These are phyloP conservation scores for Euryodendron excelsum DNA, from an alignment of 148 eudicot species.

Conservation along the genomic window DNA sequence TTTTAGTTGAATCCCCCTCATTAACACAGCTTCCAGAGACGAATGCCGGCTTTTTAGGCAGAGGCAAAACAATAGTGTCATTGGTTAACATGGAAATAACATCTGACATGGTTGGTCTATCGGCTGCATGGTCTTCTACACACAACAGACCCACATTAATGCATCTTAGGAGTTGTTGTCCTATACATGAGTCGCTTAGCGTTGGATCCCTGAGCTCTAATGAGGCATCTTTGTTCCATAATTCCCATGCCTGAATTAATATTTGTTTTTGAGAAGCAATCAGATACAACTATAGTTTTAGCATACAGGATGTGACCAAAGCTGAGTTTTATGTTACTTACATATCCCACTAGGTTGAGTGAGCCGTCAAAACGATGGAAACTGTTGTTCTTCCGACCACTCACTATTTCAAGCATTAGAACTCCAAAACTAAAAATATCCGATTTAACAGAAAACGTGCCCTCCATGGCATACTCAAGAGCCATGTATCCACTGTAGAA, in stretches of 20 bases:
- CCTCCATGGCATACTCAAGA: conserved; percentile 25
- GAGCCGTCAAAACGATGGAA: conserved; percentile 23
- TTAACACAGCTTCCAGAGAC: not conserved
- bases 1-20: not conserved
- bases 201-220: not conserved
- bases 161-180: not conserved
- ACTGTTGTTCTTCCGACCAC: conserved; percentile 25
- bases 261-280: no score
- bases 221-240: not conserved
- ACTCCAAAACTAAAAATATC: conserved; percentile 35
- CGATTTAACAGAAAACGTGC: conserved; percentile 15
- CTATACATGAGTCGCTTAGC: not conserved
- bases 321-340: conserved; percentile 7
- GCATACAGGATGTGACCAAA: no score
- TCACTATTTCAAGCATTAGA: conserved; percentile 23
- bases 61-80: not conserved
- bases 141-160: conserved; percentile 1
- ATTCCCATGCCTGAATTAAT: not conserved
- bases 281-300: no score
- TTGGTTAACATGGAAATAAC: conserved; percentile 4
- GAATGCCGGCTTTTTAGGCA: not conserved
- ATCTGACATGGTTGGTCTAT: not conserved
- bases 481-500: conserved; percentile 36
- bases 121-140: not conserved
- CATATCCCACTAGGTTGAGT: conserved; percentile 23